Evolutionary conservation across 2,329 filamentous ascomycete genomes (phyloP), one percentile per base, ranked within the genome.

Genomic region (Lachnellula cervina): DNA sequence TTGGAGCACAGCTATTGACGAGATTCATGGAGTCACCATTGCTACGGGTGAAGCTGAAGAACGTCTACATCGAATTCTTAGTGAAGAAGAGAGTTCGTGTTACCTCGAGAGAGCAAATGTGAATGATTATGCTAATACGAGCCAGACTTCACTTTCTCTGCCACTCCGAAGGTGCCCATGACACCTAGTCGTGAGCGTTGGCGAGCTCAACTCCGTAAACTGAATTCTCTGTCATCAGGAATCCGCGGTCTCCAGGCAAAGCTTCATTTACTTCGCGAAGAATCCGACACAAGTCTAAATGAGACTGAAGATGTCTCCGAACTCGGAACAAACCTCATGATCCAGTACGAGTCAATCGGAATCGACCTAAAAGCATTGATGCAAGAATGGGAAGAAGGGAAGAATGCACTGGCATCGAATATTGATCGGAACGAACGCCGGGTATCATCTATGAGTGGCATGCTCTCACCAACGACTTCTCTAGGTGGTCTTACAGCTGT

Each of bases 321-420:
- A 62, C 80, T 96, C 16, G 90, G 89, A 0, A 81, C 86, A 0
- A 86, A 84, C 59, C 79, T 97, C 40, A 86, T 96, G 79, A 75
- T 85, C 21, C 94, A 97, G 67, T 99, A 97, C 71, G 94, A 99
- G 55, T 93, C 91, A 4, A 95, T 99, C 60, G 94, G 94, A 2
- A 79, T 86, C 25, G 94, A 99, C 67, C 79, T 99, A 45, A 87
- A 87, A 69, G 82, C 86, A 44, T 75, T 96, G 49, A 84, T 92
- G 72, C 80, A 88, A 60, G 88, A 90, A 60, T 96, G 92, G 92
- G 90, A 95, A 66, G 82, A 87, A 51, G 94, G 93, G 50, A 93
- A 89, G 70, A 82, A 86, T n/a, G 86, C 90, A 5, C 77, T 99
- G 51, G 85, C 90, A 47, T 83, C 84, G 53, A 92, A 88, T 62